Evolutionary conservation across 179 eudicot species (phyloP), one percentile per base, ranked within the genome.

Genomic region (Silene noctiflora): DNA sequence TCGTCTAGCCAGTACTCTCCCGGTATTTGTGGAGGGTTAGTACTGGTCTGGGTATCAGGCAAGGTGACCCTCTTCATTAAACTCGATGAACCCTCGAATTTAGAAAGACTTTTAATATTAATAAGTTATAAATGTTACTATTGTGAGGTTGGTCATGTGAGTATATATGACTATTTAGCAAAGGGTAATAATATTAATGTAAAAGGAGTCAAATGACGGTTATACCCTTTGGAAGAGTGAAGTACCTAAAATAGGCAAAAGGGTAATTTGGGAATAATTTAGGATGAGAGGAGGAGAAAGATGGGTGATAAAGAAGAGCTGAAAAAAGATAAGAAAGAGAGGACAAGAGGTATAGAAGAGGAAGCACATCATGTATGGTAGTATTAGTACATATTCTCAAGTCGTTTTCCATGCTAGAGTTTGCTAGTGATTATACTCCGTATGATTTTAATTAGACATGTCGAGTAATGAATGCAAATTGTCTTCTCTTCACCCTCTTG

Each of bases 1-100:
- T 89, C 89, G 63, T 87, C 86, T 74, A 85, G 80, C 92, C 89
- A 88, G 61, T 75, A 81, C 48, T 88, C 82, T 9, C 33, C 78
- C 7, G 39, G 74, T 24, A 33, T 20, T 16, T 67, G 71, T 17
- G 80, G 82, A 35, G 77, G 79, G 70, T 78, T 69, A 6, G 46
- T 44, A 60, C 59, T 44, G 33, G 29, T 48, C 53, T 64, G n/a
- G 74, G 81, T 35, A 2, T 82, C 72, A 64, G 77, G 66, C 74
- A 82, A 78, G 79, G 81, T 60, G 76, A 81, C 39, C 76, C 76
- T 82, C 51, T 78, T 75, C 84, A 82, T 82, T 6, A 3, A 22
- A 51, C 10, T 13, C 10, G 48, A 56, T 39, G 7, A 35, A 35
- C 7, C 42, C 42, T 4, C 8, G 42, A 35, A 35, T 35, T 35